Percentiles rank a stretch among this genome's conserved stretches.
Conservation (phyloP, 768 basidiomycete genomes). For the Xanthoconium purpureum region DNA sequence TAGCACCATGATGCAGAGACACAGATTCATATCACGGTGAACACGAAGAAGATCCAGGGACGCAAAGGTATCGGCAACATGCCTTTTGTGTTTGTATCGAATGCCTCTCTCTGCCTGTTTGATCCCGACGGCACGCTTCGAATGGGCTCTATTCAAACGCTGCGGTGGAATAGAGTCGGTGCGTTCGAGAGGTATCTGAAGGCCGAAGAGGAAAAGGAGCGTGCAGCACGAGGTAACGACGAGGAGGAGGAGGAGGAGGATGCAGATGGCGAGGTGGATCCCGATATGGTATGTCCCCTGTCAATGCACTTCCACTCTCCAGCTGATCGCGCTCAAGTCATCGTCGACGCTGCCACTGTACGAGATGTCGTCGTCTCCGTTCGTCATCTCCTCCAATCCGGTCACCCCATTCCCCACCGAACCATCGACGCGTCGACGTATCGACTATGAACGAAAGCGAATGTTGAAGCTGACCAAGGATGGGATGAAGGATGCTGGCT, state of each 20-base stretch:
- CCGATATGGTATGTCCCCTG: conserved; percentile 23
- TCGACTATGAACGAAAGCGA: conserved; percentile 31
- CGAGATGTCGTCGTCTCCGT: conserved; percentile 25
- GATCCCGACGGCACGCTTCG: conserved; percentile 22
- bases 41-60: conserved; percentile 46
- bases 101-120: conserved; percentile 36
- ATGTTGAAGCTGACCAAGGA: conserved; percentile 29
- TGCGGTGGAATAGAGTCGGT: conserved; percentile 30
- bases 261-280: conserved; percentile 27
- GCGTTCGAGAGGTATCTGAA: conserved; percentile 28
- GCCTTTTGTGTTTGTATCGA: conserved; percentile 58
- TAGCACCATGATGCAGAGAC: conserved; percentile 54
- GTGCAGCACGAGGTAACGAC: conserved; percentile 11
- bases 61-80: conserved; percentile 60
- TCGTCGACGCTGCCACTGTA: conserved; percentile 28
- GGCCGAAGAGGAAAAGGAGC: conserved; percentile 28
- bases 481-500: conserved; percentile 26
- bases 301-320: neutral
- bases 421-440: conserved; percentile 26
- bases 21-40: conserved; percentile 63
- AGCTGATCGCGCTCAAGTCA: conserved; percentile 12
- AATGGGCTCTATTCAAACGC: conserved; percentile 23
- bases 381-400: conserved; percentile 26
- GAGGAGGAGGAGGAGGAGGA: conserved; percentile 24
- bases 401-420: conserved; percentile 31